Base-by-base conservation (phyloP, 805 yeast species). In the Wickerhamiella spandovensis region DNA sequence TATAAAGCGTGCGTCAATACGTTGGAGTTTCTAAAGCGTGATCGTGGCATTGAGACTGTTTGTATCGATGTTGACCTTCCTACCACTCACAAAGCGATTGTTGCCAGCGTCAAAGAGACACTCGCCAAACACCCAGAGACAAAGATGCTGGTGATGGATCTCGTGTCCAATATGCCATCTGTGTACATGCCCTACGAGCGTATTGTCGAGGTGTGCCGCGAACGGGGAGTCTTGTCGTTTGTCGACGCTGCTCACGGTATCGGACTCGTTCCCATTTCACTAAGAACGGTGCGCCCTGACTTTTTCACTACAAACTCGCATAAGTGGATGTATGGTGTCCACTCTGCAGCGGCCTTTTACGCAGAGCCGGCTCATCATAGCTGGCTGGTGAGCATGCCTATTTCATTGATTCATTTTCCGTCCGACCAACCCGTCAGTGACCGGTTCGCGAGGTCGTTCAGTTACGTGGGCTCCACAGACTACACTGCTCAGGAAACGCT, bases 161-260 rank as follows among this genome's bases (percentile, higher is more conserved):
- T 78, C 22, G 73, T 82, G 25, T 64, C 76, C 20, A 80, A 87
- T 0, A 72, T 74, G 76, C 90, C 92, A 1, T 81, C 81, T 7
- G 73, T 74, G 4, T 56, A 62, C 22, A 56, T 81, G 25, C 90
- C 92, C 1, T 82, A 71, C 61, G 71, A 72, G 53, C 59, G 67
- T 48, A 55, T 82, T 44, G 67, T 71, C 2, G 53, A 60, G 7
- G 57, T 75, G 42, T 78, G 86, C 54, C 61, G 65, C 15, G 62
- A 73, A 47, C 64, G 75, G 46, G 62, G 65, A 15, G 75, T 76
- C 5, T 53, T 79, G 44, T 76, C 84, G 3, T 63, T 80, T 42
- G 72, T 83, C 24, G 90, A 83, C 61, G 90, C 82, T 13, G 90
- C 89, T 5, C 90, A 83, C 59, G 74, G 78, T 1, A 68, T 77